These are phyloP conservation scores for Saccharomycopsis synnaedendra DNA, from an alignment of 805 yeast genomes.

Conservation along the genomic window DNA sequence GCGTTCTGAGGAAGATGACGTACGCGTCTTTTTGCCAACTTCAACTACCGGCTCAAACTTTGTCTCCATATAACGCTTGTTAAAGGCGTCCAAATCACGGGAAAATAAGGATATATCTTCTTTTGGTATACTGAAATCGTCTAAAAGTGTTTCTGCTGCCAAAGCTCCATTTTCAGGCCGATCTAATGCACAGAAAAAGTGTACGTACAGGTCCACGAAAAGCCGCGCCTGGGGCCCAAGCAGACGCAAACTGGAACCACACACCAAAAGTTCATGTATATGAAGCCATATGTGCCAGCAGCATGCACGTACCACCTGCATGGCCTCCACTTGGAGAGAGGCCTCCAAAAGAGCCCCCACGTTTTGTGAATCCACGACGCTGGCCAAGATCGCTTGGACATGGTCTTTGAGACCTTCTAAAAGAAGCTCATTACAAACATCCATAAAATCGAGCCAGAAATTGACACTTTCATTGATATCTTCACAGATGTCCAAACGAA, in stretches of 20 bases:
- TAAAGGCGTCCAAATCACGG: conserved; percentile 25
- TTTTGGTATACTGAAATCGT: conserved; percentile 15
- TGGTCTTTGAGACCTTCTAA: conserved; percentile 45
- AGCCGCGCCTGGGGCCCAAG: conserved; percentile 21
- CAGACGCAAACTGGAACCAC: conserved; percentile 26
- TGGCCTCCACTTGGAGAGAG: conserved; percentile 38
- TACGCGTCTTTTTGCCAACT: conserved; percentile 1
- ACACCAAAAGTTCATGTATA: conserved; percentile 44
- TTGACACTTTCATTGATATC: conserved; percentile 24
- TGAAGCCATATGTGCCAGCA: conserved; percentile 60
- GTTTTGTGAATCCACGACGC: conserved; percentile 46
- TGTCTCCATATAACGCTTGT: conserved; percentile 29
- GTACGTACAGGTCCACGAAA: conserved; percentile 24
- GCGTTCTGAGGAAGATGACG: not conserved
- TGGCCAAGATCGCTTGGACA: conserved; percentile 50
- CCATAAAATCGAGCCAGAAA: conserved; percentile 44
- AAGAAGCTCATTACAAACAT: conserved; percentile 51
- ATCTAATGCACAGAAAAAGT: conserved; percentile 24
- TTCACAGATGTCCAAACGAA: conserved; percentile 18
- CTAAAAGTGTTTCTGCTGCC: not conserved
- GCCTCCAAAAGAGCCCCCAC: conserved; percentile 44
- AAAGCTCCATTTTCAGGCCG: not conserved
- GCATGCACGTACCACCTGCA: conserved; percentile 46
- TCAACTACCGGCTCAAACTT: conserved; percentile 28
- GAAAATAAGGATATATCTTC: conserved; percentile 26